phyloP scores from a whole-genome alignment of 2,329 filamentous ascomycete species.

The Stenocarpella maydis region DNA sequence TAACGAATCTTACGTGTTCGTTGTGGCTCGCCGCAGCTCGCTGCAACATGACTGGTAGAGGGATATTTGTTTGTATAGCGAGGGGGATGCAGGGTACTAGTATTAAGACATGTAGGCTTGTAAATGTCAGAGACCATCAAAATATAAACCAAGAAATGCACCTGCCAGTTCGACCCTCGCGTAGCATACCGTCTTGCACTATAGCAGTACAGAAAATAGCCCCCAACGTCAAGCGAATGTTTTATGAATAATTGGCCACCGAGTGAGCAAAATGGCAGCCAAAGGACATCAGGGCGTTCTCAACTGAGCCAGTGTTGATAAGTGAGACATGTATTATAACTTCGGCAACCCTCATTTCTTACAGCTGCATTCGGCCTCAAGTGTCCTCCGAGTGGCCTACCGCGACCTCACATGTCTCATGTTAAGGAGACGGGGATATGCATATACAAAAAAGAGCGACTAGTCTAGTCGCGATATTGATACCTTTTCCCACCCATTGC shows the following conservation, averaged over 20 bases:
- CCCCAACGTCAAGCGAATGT: not conserved
- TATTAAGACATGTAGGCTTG: too few relatives aligned
- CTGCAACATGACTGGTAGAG: too few relatives aligned
- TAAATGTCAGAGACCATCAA: fast-evolving
- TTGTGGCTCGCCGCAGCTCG: too few relatives aligned
- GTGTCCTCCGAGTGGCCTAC: not conserved
- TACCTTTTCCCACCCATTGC: not conserved
- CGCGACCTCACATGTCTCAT: too few relatives aligned
- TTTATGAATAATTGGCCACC: not conserved
- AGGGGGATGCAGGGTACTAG: too few relatives aligned
- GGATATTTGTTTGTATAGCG: not conserved
- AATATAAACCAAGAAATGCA: not conserved
- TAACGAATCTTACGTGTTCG: too few relatives aligned
- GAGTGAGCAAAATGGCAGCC: too few relatives aligned
- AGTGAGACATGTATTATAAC: not conserved
- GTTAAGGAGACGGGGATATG: not conserved
- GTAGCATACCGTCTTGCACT: not conserved
- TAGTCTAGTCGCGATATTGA: not conserved
- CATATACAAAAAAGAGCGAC: constrained; percentile 22
- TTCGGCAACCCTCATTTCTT: not conserved
- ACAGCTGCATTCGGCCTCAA: not conserved
- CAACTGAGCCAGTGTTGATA: not conserved
- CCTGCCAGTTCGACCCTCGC: too few relatives aligned
- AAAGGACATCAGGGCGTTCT: not conserved
- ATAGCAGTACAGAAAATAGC: not conserved